A percentile compares a stretch with the other conserved stretches of the same genome.
phyloP scores from a whole-genome alignment of 2,329 filamentous ascomycete genomes.

The Phialophora verrucosa region DNA sequence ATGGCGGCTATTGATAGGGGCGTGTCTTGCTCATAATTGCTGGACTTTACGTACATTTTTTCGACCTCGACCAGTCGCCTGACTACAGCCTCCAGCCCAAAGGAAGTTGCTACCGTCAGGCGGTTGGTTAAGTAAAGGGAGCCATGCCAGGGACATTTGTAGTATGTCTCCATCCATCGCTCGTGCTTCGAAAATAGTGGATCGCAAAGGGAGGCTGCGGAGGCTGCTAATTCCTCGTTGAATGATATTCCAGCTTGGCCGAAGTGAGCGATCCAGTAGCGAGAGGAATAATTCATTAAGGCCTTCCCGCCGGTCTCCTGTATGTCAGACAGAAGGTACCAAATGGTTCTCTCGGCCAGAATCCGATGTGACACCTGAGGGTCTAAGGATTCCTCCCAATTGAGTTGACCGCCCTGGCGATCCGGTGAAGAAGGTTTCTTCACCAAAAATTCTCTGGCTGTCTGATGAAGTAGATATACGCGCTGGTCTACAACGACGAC shows the following conservation, averaged over 20 bases:
- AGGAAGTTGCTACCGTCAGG: not conserved
- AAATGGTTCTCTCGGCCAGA: not conserved
- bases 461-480: conserved; percentile 43
- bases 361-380: not conserved
- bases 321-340: not conserved
- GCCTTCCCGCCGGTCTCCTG: not conserved
- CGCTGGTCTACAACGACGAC: conserved; percentile 37
- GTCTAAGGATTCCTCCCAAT: not conserved
- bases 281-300: not conserved
- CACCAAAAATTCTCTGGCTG: conserved; percentile 42
- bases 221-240: not conserved
- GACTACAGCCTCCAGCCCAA: not conserved
- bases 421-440: not conserved
- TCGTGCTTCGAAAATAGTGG: too few relatives aligned
- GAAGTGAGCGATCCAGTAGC: not conserved
- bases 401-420: not conserved
- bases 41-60: not conserved
- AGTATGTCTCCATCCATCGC: too few relatives aligned
- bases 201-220: not conserved
- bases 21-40: not conserved
- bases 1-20: not conserved
- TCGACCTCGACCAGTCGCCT: not conserved
- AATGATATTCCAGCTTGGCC: not conserved
- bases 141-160: too few relatives aligned
- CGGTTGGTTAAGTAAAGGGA: too few relatives aligned